A percentile compares a stretch with the other conserved stretches of the same genome.
These are phyloP conservation scores for Trifolium fragiferum DNA, from an alignment of 306 rosid genomes.

Conservation along the genomic window DNA sequence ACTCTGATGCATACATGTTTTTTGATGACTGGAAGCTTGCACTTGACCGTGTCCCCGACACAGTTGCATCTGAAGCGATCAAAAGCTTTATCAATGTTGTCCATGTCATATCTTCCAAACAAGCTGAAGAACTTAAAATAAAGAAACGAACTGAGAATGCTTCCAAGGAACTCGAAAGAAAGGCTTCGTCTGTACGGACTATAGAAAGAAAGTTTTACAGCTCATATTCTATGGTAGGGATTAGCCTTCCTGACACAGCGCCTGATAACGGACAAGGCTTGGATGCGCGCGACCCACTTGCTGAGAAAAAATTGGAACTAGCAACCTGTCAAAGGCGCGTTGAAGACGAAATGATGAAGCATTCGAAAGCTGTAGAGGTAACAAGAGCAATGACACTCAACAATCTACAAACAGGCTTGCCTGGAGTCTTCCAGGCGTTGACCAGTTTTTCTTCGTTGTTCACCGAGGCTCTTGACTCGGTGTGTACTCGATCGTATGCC, in stretches of 20 bases:
- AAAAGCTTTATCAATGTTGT: constrained; percentile 91
- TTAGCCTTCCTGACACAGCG: constrained; percentile 82
- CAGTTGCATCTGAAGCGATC: constrained; percentile 94
- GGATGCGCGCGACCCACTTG: constrained; percentile 93
- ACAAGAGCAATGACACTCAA: constrained; percentile 96
- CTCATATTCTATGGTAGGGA: constrained; percentile 95
- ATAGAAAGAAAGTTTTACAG: constrained; percentile 88
- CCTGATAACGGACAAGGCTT: constrained; percentile 67
- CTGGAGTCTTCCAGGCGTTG: constrained; percentile 94
- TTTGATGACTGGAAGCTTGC: constrained; percentile 97
- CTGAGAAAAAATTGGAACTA: constrained; percentile 85
- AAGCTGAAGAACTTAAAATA: constrained; percentile 82
- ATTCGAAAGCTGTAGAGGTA: constrained; percentile 85
- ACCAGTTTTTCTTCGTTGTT: constrained; percentile 89
- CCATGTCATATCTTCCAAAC: constrained; percentile 76
- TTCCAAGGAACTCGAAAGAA: constrained; percentile 88
- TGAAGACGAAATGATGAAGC: constrained; percentile 85
- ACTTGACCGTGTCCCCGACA: constrained; percentile 96
- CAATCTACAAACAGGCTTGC: constrained; percentile 94
- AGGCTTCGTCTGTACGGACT: constrained; percentile 75
- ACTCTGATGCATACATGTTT: constrained; percentile 68
- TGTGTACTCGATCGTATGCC: constrained; percentile 80
- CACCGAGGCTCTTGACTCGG: constrained; percentile 77
- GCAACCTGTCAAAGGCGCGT: constrained; percentile 88
- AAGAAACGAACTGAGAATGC: constrained; percentile 80